Evolutionary conservation across 2,329 filamentous ascomycete genomes (phyloP).

Genomic region (Elsinoe batatas): DNA sequence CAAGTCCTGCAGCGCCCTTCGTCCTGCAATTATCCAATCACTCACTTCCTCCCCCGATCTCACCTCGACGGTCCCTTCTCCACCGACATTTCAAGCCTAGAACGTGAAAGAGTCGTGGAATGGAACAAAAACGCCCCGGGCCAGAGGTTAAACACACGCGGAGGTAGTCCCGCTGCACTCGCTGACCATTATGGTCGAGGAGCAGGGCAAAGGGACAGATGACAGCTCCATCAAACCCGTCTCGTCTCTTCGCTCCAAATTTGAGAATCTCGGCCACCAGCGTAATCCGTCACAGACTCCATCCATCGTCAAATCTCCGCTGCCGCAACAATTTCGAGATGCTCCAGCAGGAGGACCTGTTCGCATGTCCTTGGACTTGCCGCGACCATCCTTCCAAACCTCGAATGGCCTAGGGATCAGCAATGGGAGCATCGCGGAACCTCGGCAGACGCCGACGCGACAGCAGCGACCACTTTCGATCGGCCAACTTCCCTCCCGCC

Average conservation of each 20-base stretch:
- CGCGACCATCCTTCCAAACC: conserved; percentile 20
- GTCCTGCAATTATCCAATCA: neutral
- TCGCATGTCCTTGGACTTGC: conserved; percentile 33
- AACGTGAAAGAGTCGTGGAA: neutral
- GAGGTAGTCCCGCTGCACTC: neutral
- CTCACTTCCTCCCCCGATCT: neutral
- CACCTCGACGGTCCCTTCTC: no score
- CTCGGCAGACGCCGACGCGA: conserved; percentile 27
- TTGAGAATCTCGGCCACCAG: conserved; percentile 57
- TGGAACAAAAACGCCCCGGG: neutral
- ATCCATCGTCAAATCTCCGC: neutral
- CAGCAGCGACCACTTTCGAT: conserved; percentile 39
- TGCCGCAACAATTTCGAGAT: neutral
- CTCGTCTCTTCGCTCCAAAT: conserved; percentile 69
- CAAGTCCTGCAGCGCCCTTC: no score
- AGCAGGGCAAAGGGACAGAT: conserved; percentile 53
- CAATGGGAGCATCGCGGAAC: neutral
- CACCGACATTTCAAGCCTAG: no score
- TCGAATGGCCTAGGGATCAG: neutral
- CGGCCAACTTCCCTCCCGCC: conserved; percentile 32
- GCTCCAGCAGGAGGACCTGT: conserved; percentile 1
- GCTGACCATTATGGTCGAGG: conserved; percentile 17
- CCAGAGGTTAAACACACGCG: neutral
- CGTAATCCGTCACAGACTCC: conserved; percentile 16
- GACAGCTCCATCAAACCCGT: conserved; percentile 73